phyloP scores from a whole-genome alignment of 371 early-diverging fungal genomes.

The Rhizopus microsporus region DNA sequence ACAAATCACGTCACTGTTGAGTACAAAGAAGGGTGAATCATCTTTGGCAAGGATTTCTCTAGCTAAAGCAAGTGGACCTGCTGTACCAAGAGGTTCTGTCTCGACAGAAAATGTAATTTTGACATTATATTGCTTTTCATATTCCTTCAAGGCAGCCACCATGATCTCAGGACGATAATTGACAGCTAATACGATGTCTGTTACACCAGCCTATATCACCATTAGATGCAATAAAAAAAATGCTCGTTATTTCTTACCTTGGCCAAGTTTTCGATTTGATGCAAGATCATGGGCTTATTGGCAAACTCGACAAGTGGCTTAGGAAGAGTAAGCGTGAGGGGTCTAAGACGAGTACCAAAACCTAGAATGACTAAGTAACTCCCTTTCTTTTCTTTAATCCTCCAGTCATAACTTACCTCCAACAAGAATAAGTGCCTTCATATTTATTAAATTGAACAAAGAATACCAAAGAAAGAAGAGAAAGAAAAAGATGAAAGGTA shows the following conservation, averaged over 20 bases:
- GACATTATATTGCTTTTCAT: slow-evolving; percentile 85
- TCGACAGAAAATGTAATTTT: slow-evolving; percentile 98
- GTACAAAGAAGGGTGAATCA: slow-evolving; percentile 95
- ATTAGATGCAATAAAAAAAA: not conserved
- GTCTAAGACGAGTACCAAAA: slow-evolving; percentile 98
- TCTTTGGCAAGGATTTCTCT: slow-evolving; percentile 88
- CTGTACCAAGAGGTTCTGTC: slow-evolving; percentile 95
- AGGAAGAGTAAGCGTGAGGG: slow-evolving; percentile 97
- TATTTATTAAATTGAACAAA: slow-evolving; percentile 29
- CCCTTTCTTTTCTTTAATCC: not conserved
- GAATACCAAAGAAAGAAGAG: slow-evolving; percentile 14
- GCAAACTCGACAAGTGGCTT: slow-evolving; percentile 99
- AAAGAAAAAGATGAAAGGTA: slow-evolving; percentile 2
- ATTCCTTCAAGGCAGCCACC: slow-evolving; percentile 83
- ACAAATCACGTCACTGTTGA: slow-evolving; percentile 99
- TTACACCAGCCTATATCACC: slow-evolving; percentile 85
- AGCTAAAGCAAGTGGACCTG: slow-evolving; percentile 97
- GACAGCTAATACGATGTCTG: slow-evolving; percentile 97
- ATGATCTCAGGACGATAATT: slow-evolving; percentile 98
- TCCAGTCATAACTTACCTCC: slow-evolving; percentile 71
- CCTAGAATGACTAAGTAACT: slow-evolving; percentile 52
- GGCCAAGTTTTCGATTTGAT: slow-evolving; percentile 97
- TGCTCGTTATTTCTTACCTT: slow-evolving; percentile 64
- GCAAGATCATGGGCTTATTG: slow-evolving; percentile 99
- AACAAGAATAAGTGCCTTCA: slow-evolving; percentile 99